These are phyloP conservation scores for Chytriomyces sp. DNA, from an alignment of 192 early-diverging fungal genomes.

Conservation along the genomic window DNA sequence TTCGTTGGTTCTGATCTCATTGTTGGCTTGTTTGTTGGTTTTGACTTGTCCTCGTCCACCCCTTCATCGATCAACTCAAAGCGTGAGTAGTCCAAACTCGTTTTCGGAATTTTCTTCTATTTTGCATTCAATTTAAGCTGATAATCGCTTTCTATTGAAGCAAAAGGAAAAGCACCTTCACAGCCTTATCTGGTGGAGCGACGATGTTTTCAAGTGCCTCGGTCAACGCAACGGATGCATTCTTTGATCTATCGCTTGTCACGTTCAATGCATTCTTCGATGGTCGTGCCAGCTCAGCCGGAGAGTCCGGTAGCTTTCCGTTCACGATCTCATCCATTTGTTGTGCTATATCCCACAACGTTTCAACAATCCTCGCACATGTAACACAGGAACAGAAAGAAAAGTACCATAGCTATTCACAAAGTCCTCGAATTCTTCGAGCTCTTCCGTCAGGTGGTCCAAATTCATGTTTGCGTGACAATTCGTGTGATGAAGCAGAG, in stretches of 20 bases:
- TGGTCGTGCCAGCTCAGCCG: background rate
- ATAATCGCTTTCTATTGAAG: no score
- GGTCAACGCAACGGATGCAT: background rate
- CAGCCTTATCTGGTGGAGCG: background rate
- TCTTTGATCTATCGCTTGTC: background rate
- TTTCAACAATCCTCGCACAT: background rate
- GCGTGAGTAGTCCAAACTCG: conserved; percentile 25
- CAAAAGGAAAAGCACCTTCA: no score
- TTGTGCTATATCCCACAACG: background rate
- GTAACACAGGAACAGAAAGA: background rate
- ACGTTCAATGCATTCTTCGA: background rate
- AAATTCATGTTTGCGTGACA: conserved; percentile 6
- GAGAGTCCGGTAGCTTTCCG: background rate
- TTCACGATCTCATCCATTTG: conserved; percentile 22
- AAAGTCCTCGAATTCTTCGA: conserved; percentile 27
- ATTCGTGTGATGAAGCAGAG: no score
- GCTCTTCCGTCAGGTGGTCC: conserved; percentile 19
- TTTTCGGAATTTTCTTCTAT: background rate
- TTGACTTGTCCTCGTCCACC: background rate
- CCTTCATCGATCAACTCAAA: conserved; percentile 24
- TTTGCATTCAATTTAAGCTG: background rate
- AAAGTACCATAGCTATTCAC: conserved; percentile 7
- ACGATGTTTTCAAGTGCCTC: background rate
- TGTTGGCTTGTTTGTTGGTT: background rate
- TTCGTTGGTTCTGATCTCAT: background rate